phyloP scores from a whole-genome alignment of 2,329 filamentous ascomycete genomes.

The Pseudopyricularia javanii region DNA sequence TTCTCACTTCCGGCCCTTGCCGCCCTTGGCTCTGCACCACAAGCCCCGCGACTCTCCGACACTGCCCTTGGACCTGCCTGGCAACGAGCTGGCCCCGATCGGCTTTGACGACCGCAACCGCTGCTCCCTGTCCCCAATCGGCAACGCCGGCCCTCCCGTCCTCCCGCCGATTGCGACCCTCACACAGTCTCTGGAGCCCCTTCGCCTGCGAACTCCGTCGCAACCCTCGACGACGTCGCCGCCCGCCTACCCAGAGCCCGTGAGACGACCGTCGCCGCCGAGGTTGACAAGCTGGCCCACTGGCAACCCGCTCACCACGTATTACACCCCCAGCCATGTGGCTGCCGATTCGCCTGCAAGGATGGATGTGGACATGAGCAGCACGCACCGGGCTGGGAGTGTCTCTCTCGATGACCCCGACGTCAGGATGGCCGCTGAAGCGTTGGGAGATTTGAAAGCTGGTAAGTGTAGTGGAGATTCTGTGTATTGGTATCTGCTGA shows the following conservation, averaged over 20 bases:
- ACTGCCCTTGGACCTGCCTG: slow-evolving; percentile 16
- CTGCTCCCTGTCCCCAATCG: not conserved
- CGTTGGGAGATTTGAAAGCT: slow-evolving; percentile 60
- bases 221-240: slow-evolving; percentile 8
- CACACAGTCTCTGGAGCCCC: slow-evolving; percentile 16
- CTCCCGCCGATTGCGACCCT: slow-evolving; percentile 30
- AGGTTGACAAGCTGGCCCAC: slow-evolving; percentile 30
- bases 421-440: slow-evolving; percentile 60
- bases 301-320: slow-evolving; percentile 35
- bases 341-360: slow-evolving; percentile 29
- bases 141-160: slow-evolving; percentile 12
- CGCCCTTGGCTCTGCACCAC: not conserved
- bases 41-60: slow-evolving; percentile 16
- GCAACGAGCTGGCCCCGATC: slow-evolving; percentile 30
- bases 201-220: slow-evolving; percentile 8
- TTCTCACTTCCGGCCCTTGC: not conserved
- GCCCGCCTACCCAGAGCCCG: slow-evolving; percentile 12
- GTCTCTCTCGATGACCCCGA: slow-evolving; percentile 54
- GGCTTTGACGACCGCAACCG: slow-evolving; percentile 15
- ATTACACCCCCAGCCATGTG: slow-evolving; percentile 31
- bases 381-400: slow-evolving; percentile 30
- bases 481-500: slow-evolving; percentile 6
- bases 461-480: slow-evolving; percentile 32
- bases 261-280: slow-evolving; percentile 7
- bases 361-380: slow-evolving; percentile 33